phyloP scores from a whole-genome alignment of 768 basidiomycete species.

The Leccinum subgranulosum region DNA sequence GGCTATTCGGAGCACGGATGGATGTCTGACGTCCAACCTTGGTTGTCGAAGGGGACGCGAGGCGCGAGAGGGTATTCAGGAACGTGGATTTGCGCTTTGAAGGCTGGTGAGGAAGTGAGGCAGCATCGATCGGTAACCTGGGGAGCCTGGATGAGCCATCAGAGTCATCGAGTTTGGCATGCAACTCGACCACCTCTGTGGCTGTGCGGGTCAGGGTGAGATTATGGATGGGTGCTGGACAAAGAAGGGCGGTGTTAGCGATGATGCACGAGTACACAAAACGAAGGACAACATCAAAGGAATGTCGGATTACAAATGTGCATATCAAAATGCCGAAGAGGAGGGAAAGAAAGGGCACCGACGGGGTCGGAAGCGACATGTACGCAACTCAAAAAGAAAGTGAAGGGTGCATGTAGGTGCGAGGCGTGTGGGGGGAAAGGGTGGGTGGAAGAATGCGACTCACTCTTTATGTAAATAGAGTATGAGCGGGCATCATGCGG shows the following conservation, averaged over 20 bases:
- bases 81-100: constrained; percentile 80
- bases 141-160: constrained; percentile 58
- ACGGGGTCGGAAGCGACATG: constrained; percentile 26
- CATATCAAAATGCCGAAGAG: constrained; percentile 14
- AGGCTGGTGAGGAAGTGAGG: constrained; percentile 47
- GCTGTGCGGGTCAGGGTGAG: constrained; percentile 79
- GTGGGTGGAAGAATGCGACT: constrained; percentile 34
- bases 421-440: constrained; percentile 16
- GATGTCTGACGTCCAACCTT: constrained; percentile 46
- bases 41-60: constrained; percentile 67
- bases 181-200: constrained; percentile 76
- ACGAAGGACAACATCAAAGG: constrained; percentile 15
- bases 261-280: constrained; percentile 14
- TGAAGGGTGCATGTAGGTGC: constrained; percentile 14
- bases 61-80: constrained; percentile 79
- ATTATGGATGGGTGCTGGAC: constrained; percentile 82
- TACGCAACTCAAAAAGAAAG: constrained; percentile 18
- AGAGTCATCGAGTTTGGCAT: constrained; percentile 70
- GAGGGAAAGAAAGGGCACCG: constrained; percentile 21
- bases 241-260: constrained; percentile 30
- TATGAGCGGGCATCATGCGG: constrained; percentile 68
- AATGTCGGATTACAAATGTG: constrained; percentile 11
- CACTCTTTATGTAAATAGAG: constrained; percentile 89
- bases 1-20: constrained; percentile 31
- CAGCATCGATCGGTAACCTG: constrained; percentile 56